Conservation (phyloP, 192 early-diverging fungal species). For the Jimgerdemannia flammicorona region DNA sequence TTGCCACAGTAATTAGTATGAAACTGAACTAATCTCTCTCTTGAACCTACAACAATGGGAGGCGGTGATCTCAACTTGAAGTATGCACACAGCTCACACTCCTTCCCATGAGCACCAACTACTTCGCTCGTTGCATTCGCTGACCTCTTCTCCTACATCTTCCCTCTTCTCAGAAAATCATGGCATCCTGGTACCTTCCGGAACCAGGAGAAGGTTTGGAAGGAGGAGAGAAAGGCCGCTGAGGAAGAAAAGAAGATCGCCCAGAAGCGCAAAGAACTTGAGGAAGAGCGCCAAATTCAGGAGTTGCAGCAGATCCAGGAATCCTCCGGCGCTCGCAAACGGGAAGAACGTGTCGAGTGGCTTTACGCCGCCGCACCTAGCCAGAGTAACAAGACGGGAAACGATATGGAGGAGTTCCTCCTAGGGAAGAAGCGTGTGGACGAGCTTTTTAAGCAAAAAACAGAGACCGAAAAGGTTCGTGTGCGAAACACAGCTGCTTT, state of each 20-base stretch:
- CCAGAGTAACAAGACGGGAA: slow-evolving; percentile 21
- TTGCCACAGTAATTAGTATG: no score
- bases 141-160: background rate
- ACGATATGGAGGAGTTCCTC: slow-evolving; percentile 87
- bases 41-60: slow-evolving; percentile 13
- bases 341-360: slow-evolving; percentile 87
- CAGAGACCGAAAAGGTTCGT: slow-evolving; percentile 18
- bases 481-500: slow-evolving; percentile 1
- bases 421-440: slow-evolving; percentile 85
- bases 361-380: slow-evolving; percentile 82
- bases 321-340: slow-evolving; percentile 56
- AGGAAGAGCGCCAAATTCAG: slow-evolving; percentile 85
- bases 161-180: slow-evolving; percentile 72
- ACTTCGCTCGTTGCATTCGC: background rate
- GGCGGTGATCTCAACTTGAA: slow-evolving; percentile 29
- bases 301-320: slow-evolving; percentile 82
- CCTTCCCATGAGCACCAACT: no score
- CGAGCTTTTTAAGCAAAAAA: slow-evolving; percentile 46
- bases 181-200: slow-evolving; percentile 94
- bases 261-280: slow-evolving; percentile 85
- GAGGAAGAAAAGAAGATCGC: slow-evolving; percentile 88
- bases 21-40: no score
- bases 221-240: slow-evolving; percentile 72
- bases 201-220: slow-evolving; percentile 91
- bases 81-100: no score